phyloP scores from a whole-genome alignment of 78 protist genomes.

The Thecamonas trahens region DNA sequence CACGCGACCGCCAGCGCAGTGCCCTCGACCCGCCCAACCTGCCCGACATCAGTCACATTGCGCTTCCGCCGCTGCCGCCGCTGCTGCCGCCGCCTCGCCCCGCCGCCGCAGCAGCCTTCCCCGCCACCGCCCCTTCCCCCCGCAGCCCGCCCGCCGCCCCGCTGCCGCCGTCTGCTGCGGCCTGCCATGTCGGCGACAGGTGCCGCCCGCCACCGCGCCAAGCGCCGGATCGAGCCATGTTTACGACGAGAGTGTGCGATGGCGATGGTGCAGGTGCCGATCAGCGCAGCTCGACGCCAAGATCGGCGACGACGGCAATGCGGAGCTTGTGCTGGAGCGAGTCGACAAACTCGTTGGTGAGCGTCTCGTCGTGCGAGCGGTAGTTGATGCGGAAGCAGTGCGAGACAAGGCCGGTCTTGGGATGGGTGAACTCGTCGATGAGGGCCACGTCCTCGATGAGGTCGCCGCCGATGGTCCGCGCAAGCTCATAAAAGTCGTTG shows the following conservation, averaged over 20 bases:
- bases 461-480: constrained; percentile 71
- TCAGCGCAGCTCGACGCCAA: constrained; percentile 1
- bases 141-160: no score
- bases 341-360: constrained; percentile 48
- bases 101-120: no score
- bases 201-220: no score
- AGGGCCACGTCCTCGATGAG: constrained; percentile 62
- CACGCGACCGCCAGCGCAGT: no score
- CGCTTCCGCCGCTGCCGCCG: no score
- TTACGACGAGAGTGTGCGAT: background rate
- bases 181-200: no score
- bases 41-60: no score
- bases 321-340: background rate
- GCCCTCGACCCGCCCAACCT: no score
- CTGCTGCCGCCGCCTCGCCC: no score
- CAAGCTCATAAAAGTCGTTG: constrained; percentile 64
- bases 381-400: constrained; percentile 76
- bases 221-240: no score
- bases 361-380: constrained; percentile 70
- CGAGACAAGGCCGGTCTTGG: constrained; percentile 45
- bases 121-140: no score
- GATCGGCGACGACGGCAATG: background rate
- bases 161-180: no score
- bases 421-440: constrained; percentile 62
- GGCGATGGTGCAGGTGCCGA: background rate